Conservation (phyloP, 768 basidiomycete species). For the Collybiopsis luxurians region DNA sequence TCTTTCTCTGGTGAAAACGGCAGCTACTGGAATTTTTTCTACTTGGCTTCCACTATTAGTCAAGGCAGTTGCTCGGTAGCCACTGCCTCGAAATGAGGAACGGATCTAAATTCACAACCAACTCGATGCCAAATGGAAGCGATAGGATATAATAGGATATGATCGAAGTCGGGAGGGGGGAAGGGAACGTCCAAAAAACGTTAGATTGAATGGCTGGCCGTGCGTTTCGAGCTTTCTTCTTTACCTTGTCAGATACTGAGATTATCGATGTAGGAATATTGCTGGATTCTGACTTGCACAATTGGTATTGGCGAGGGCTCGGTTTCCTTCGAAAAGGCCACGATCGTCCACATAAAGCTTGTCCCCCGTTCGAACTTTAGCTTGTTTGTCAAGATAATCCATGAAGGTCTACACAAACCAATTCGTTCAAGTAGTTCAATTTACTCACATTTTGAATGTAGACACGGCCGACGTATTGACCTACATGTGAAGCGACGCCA, state of each 20-base stretch:
- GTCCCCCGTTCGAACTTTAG: slow-evolving; percentile 65
- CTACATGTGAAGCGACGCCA: too few relatives aligned
- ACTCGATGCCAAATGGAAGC: slow-evolving; percentile 74
- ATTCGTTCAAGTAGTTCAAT: slow-evolving; percentile 65
- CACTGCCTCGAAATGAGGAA: slow-evolving; percentile 70
- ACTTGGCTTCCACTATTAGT: slow-evolving; percentile 68
- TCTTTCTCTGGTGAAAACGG: background rate
- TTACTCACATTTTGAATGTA: too few relatives aligned
- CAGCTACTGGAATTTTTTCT: slow-evolving; percentile 15
- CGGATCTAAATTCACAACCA: slow-evolving; percentile 74
- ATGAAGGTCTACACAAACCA: slow-evolving; percentile 55
- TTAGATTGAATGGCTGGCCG: slow-evolving; percentile 79
- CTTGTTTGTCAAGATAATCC: slow-evolving; percentile 80
- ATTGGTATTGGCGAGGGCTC: slow-evolving; percentile 86
- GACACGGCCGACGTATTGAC: too few relatives aligned
- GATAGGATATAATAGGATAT: too few relatives aligned
- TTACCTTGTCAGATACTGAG: background rate
- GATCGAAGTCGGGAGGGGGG: slow-evolving; percentile 53
- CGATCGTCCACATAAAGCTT: slow-evolving; percentile 55
- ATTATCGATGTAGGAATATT: background rate
- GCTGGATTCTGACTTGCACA: slow-evolving; percentile 27
- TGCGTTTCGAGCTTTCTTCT: slow-evolving; percentile 25
- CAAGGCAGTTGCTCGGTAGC: slow-evolving; percentile 65
- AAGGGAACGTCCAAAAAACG: slow-evolving; percentile 54
- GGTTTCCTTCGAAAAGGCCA: slow-evolving; percentile 71